Conservation (phyloP, 495 filamentous ascomycete genomes). For the Aspergillus asperescens region DNA sequence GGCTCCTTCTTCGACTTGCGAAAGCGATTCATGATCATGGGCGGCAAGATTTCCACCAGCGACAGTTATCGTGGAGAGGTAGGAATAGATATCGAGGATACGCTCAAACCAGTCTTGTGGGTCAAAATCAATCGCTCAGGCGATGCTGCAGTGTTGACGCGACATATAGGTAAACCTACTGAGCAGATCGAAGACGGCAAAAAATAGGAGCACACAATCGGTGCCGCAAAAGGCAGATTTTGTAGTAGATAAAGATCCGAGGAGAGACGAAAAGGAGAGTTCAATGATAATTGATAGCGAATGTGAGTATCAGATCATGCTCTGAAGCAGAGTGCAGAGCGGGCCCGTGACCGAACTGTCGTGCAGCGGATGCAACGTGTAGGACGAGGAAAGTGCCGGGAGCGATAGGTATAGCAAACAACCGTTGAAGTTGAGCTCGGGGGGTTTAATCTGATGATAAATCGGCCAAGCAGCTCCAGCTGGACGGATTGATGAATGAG, state of each 20-base stretch:
- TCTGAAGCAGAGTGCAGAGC: conserved; percentile 4
- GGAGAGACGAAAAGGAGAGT: not conserved
- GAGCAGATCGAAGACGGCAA: not conserved
- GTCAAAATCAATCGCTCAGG: conserved; percentile 12
- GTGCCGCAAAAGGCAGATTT: not conserved
- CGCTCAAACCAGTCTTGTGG: conserved; percentile 11
- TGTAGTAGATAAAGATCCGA: not conserved
- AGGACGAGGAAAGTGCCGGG: conserved; percentile 8
- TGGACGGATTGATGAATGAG: conserved; percentile 11
- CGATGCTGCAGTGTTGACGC: not conserved
- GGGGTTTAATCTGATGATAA: conserved; percentile 5
- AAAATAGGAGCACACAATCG: not conserved
- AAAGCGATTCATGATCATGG: conserved; percentile 63
- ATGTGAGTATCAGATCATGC: conserved; percentile 10
- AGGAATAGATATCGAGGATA: not conserved
- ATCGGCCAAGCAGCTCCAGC: conserved; percentile 5
- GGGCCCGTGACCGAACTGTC: conserved; percentile 5
- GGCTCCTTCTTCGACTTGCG: conserved; percentile 65
- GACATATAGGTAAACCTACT: conserved; percentile 12
- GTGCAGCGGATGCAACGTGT: conserved; percentile 16
- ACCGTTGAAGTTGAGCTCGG: not conserved
- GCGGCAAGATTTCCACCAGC: not conserved
- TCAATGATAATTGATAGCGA: not conserved
- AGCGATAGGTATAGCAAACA: conserved; percentile 8
- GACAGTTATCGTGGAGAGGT: not conserved